Evolutionary conservation across 768 basidiomycete genomes (phyloP), one percentile per base, ranked within the genome.

Genomic region (Coprinellus micaceus): DNA sequence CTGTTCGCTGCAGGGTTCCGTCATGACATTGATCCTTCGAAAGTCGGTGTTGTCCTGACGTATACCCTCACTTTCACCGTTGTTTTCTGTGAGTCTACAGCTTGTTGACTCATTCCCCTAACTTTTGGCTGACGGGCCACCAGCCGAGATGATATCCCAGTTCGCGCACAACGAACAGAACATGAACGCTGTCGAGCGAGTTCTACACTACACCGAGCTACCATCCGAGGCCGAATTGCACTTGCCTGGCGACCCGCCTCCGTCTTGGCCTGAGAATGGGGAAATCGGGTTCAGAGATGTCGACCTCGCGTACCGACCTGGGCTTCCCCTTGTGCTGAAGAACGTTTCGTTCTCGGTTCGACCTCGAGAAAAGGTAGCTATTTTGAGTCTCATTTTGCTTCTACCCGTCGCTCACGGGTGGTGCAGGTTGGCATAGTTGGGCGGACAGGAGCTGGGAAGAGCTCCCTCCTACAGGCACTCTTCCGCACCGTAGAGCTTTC

Each of bases 111-210:
- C 33, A 19, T 24, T n/a, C 11, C 26, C 26, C 6, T 4, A n/a
- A 9, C 22, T n/a, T n/a, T 36, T 17, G 11, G 15, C 25, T 19
- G 19, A 41, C 19, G 37, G 22, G n/a, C 25, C 44, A 24, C 33
- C 13, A 84, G 81, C 82, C 4, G 75, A 82, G 58, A 76, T 85
- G 67, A 75, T 85, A 15, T 72, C 78, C 1, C 72, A 76, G 28
- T 85, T 82, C 61, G 83, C 85, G 4, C 73, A 76, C 58, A 84
- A 80, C 58, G 85, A 86, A 63, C 83, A 86, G 66, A 84, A 84
- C 63, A 87, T 88, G 81, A 88, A 88, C 61, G 81, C 84, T 0
- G 85, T 85, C 6, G 88, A 89, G 63, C 79, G 88, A 19, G 74
- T 89, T 3, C 69, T 85, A n/a, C 79, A 86, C 49, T 91, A 89